Conservation (phyloP, 805 yeast genomes). For the Candida railenensis region DNA sequence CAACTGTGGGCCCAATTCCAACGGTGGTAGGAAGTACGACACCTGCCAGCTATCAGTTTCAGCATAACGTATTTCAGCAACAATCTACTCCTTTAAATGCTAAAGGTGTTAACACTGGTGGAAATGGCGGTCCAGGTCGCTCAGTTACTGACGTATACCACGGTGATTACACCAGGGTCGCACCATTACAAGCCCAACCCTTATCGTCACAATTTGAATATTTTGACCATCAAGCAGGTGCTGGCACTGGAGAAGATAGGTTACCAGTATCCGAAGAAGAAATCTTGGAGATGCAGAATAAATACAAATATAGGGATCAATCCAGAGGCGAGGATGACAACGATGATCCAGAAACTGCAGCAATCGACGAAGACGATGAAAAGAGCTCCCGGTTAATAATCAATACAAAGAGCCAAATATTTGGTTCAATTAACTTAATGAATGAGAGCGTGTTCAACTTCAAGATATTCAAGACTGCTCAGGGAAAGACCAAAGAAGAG, state of each 20-base stretch:
- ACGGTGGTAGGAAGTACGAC: neutral
- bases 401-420: conserved; percentile 19
- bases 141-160: conserved; percentile 51
- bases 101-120: neutral
- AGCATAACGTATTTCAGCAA: conserved; percentile 3
- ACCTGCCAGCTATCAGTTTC: neutral
- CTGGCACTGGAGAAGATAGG: conserved; percentile 16
- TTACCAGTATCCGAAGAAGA: conserved; percentile 30
- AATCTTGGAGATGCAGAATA: conserved; percentile 29
- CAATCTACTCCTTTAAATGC: conserved; percentile 4
- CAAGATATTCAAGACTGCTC: conserved; percentile 22
- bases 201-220: conserved; percentile 46
- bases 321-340: conserved; percentile 6
- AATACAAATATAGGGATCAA: conserved; percentile 12
- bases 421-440: conserved; percentile 37
- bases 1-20: neutral
- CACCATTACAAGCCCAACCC: conserved; percentile 53
- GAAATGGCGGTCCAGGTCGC: neutral
- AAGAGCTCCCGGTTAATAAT: conserved; percentile 1
- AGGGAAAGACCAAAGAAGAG: conserved; percentile 1
- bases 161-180: conserved; percentile 44
- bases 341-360: conserved; percentile 7
- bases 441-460: conserved; percentile 35
- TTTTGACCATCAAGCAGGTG: conserved; percentile 20
- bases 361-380: conserved; percentile 8